Conservation (phyloP, 106 monocot genomes). For the Dendrobium officinale region DNA sequence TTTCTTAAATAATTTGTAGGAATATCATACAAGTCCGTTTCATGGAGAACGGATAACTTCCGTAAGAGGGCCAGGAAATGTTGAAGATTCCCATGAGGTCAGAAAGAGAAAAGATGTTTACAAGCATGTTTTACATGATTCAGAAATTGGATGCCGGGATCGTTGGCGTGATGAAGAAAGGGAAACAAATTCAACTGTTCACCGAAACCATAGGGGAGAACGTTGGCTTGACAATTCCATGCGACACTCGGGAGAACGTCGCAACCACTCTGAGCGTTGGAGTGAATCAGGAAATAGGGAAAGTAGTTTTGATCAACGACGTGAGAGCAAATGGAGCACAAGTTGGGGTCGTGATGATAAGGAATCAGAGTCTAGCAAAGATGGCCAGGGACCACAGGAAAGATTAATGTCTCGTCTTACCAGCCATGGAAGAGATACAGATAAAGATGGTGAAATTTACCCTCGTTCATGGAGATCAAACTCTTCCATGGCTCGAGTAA, state of each 20-base stretch:
- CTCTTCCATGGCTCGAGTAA: slow-evolving; percentile 51
- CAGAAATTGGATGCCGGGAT: slow-evolving; percentile 51
- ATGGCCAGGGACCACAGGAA: slow-evolving; percentile 20
- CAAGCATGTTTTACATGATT: slow-evolving; percentile 37
- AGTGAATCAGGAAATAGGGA: slow-evolving; percentile 48
- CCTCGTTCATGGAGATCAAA: slow-evolving; percentile 76
- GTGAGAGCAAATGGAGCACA: slow-evolving; percentile 90
- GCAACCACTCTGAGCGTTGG: slow-evolving; percentile 38
- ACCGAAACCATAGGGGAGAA: slow-evolving; percentile 44
- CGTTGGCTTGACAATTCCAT: slow-evolving; percentile 46
- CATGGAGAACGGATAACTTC: slow-evolving; percentile 32
- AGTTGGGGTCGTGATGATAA: slow-evolving; percentile 91
- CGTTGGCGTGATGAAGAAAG: slow-evolving; percentile 97
- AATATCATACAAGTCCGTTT: slow-evolving; percentile 18
- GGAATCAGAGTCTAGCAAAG: slow-evolving; percentile 37
- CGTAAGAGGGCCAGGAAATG: slow-evolving; percentile 23
- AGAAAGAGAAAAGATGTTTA: slow-evolving; percentile 61
- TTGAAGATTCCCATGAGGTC: slow-evolving; percentile 35
- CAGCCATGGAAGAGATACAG: slow-evolving; percentile 49
- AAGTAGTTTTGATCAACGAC: slow-evolving; percentile 49
- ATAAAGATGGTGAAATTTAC: slow-evolving; percentile 55
- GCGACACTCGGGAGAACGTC: slow-evolving; percentile 32
- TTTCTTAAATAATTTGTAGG: slow-evolving; percentile 28
- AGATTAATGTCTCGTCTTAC: slow-evolving; percentile 25
- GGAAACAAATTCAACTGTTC: slow-evolving; percentile 48